Evolutionary conservation across 129 eudicot genomes (phyloP), one percentile per base, ranked within the genome.

Genomic region (Tagetes patula): DNA sequence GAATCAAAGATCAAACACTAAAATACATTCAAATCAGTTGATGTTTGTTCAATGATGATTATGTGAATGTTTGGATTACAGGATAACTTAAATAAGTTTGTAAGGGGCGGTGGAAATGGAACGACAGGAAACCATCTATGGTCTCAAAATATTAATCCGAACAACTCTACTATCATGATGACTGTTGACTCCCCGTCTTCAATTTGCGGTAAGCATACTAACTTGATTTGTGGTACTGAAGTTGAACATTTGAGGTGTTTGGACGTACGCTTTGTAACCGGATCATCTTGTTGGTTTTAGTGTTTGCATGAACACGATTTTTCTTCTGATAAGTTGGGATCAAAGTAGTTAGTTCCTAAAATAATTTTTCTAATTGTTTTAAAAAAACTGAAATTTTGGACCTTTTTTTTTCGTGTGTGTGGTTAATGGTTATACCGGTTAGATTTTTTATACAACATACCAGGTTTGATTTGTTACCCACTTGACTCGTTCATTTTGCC

Each of bases 151-250:
- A 65, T 85, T 34, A 77, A 80, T 70, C 62, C 86, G 36, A 81
- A 65, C 72, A 85, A 76, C 56, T 76, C 92, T 9, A 64, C 86
- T 48, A 58, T 79, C 47, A 80, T 95, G 13, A 67, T 62, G 20
- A 72, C 91, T 37, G 62, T 85, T 42, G 97, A 92, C 73, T 89
- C 96, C 55, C 96, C 86, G 32, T 92, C 96, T 8, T 89, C 96
- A 5, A 80, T 92, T 50, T 87, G 98, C 80, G 94, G 98, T 92
- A 89, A 42, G 80, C 45, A 2, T 61, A 4, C 27, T 60, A 7
- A 5, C 45, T 61, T 61, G 38, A 56, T 56, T 5, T 56, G 33
- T 30, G 3, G 13, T 56, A 56, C 13, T 56, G 4, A 30, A 56
- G 38, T 30, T 56, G 38, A 31, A 61, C 67, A 34, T 61, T 33